Base-by-base conservation (phyloP, 2,329 filamentous ascomycete genomes). In the Trichothecium roseum region DNA sequence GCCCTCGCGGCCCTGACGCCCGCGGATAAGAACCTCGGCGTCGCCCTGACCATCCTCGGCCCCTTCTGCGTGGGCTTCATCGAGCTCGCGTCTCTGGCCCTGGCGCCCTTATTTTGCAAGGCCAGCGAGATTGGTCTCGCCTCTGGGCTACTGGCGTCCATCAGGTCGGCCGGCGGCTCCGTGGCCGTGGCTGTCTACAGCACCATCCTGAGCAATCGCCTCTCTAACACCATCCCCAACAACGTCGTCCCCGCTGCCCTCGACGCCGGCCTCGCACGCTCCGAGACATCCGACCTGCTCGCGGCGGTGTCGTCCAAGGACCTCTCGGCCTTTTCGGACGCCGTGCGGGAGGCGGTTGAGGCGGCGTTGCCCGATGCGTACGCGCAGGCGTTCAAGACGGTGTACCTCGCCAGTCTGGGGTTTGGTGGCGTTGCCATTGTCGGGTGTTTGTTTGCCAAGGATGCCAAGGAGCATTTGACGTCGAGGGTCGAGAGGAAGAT, bases 81-180 rank as follows among this genome's bases (percentile, higher is more conserved):
- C 34, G 56, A 60, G 39, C 42, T 57, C 8, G 48, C 49, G 6
- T 52, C 56, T 3, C 40, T 59, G 8, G 50, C 56, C 6, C 43
- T 59, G 18, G 55, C 56, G 1, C 54, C 54, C 13, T 49, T 59
- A 2, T 62, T 62, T 43, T 58, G 55, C 34, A 51, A 53, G 15
- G 49, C 54, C 0, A 49, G 56, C 12, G 58, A 64, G 13, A 63
- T 64, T 30, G 61, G 61, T 18, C 45, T 61, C 7, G 59, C 61
- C 2, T 59, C 53, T 5, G 59, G 60, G n/a, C 40, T 61, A 9
- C 45, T 61, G 5, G 56, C 58, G 2, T 61, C 57, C 3, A 57
- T 63, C 26, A 55, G 60, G 4, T 56, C 59, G 2, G 55, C 54
- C 0, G 54, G 54, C 6, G 53, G 57, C 7, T 57, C 55, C 3